Conservation (phyloP, 805 yeast species). For the Sungouiella blattae region DNA sequence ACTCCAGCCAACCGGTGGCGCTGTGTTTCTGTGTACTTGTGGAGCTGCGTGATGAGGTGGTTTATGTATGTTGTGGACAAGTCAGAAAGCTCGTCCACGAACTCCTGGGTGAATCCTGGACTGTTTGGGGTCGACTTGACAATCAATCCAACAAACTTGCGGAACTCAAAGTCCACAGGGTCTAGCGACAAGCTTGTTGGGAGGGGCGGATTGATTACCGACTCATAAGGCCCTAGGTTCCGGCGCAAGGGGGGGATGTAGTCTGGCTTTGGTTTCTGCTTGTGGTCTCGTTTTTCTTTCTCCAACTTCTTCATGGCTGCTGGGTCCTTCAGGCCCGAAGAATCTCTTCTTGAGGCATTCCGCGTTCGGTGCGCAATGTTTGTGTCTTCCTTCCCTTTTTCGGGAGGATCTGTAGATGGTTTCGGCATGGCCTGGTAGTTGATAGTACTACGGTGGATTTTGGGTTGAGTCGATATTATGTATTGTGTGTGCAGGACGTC, state of each 20-base stretch:
- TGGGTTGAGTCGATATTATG: too few relatives aligned
- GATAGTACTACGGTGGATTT: too few relatives aligned
- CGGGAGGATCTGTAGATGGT: too few relatives aligned
- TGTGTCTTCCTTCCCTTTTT: too few relatives aligned
- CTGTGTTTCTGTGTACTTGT: constrained; percentile 54
- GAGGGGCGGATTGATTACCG: constrained; percentile 4
- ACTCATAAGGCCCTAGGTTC: constrained; percentile 5
- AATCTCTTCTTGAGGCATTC: neutral
- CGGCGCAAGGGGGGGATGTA: constrained; percentile 11
- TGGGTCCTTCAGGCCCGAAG: too few relatives aligned
- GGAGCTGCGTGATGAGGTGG: constrained; percentile 39
- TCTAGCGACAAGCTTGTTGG: constrained; percentile 1
- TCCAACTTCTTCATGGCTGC: too few relatives aligned
- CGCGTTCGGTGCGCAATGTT: constrained; percentile 3
- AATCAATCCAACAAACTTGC: constrained; percentile 25
- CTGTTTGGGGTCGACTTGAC: constrained; percentile 18
- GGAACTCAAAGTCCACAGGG: constrained; percentile 27
- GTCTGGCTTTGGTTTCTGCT: constrained; percentile 2
- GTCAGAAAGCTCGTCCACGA: constrained; percentile 26
- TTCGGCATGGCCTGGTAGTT: too few relatives aligned
- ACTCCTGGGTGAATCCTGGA: constrained; percentile 23
- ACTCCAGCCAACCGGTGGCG: constrained; percentile 54
- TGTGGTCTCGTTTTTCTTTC: too few relatives aligned
- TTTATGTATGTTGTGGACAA: constrained; percentile 28
- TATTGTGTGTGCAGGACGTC: too few relatives aligned